phyloP scores from a whole-genome alignment of 78 protist species.

The Dictyostelium purpureum region DNA sequence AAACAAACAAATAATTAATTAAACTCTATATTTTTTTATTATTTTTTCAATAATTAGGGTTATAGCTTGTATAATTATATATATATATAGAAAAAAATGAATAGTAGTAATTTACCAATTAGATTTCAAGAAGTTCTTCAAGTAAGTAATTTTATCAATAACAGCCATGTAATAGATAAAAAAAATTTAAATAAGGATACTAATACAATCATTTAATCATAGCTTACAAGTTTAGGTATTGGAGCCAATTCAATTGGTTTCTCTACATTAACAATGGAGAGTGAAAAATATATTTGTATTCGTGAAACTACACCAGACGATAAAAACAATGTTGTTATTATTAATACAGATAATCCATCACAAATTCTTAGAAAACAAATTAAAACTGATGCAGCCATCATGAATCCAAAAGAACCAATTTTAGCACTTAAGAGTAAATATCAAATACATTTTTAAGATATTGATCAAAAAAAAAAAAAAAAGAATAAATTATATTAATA shows the following conservation, averaged over 20 bases:
- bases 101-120: slow-evolving; percentile 63
- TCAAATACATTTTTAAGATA: neutral
- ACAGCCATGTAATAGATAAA: neutral
- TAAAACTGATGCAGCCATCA: slow-evolving; percentile 96
- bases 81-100: slow-evolving; percentile 24
- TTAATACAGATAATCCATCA: slow-evolving; percentile 89
- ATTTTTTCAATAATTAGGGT: neutral
- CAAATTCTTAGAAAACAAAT: slow-evolving; percentile 89
- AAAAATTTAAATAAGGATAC: neutral
- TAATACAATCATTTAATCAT: too few relatives aligned
- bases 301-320: slow-evolving; percentile 89
- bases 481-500: neutral
- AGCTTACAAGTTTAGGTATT: slow-evolving; percentile 86
- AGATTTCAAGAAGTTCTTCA: slow-evolving; percentile 79
- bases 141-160: slow-evolving; percentile 41
- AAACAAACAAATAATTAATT: too few relatives aligned
- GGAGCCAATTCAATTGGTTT: slow-evolving; percentile 86
- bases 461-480: too few relatives aligned
- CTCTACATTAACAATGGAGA: slow-evolving; percentile 94
- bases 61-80: neutral
- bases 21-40: neutral
- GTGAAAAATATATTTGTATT: slow-evolving; percentile 96
- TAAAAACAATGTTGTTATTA: slow-evolving; percentile 86
- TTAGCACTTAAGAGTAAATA: slow-evolving; percentile 95
- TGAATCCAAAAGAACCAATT: slow-evolving; percentile 96